Evolutionary conservation across 2,329 filamentous ascomycete genomes (phyloP).

Genomic region (Xylaria sp.): DNA sequence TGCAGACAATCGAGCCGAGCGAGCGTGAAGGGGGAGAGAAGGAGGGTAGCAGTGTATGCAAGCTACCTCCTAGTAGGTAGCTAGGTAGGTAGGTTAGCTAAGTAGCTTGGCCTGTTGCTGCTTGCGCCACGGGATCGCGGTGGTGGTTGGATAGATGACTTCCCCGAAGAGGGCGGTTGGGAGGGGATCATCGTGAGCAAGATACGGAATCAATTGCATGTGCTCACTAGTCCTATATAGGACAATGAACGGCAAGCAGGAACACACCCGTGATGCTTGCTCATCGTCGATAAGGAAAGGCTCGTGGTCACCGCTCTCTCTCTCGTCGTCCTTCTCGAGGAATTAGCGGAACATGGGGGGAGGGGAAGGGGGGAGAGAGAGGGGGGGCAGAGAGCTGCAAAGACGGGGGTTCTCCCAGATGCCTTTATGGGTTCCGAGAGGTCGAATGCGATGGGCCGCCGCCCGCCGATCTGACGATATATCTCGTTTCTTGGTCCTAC

Average conservation of each 20-base stretch:
- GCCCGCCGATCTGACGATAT: conserved; percentile 22
- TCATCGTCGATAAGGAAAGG: not conserved
- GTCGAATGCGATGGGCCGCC: conserved; percentile 9
- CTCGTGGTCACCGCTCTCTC: not conserved
- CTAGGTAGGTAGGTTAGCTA: no score
- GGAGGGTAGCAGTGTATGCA: not conserved
- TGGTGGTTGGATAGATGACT: no score
- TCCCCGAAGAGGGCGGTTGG: no score
- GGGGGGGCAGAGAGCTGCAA: not conserved
- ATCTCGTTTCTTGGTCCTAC: conserved; percentile 4
- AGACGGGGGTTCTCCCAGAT: conserved; percentile 12
- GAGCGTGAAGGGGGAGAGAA: conserved; percentile 8
- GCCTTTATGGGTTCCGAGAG: conserved; percentile 23
- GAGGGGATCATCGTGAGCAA: not conserved
- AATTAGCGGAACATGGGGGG: no score
- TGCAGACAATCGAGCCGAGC: conserved; percentile 19
- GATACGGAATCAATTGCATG: not conserved
- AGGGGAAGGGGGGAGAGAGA: not conserved
- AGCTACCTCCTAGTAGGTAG: not conserved
- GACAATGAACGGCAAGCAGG: not conserved
- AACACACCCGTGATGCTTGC: not conserved
- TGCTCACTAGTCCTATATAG: not conserved
- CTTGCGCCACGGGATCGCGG: not conserved
- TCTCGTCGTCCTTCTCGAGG: no score
- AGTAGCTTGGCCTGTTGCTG: not conserved